Percentiles rank a stretch among this genome's conserved stretches.
phyloP scores from a whole-genome alignment of 2,329 filamentous ascomycete species.

The Phialocephala subalpina region DNA sequence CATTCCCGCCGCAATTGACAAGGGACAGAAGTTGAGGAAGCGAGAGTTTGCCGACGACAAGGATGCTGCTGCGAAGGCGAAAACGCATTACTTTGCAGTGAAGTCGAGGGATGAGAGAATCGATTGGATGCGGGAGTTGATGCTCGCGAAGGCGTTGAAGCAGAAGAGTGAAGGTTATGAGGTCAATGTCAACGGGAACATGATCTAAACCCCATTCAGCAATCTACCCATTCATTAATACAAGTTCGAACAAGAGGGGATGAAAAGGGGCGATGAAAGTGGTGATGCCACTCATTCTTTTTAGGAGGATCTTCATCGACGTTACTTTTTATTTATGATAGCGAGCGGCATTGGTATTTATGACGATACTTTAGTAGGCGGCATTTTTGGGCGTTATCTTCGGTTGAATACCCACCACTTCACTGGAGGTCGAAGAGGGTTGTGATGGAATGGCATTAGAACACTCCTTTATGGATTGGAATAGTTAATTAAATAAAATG shows the following conservation, averaged over 20 bases:
- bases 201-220: conserved; percentile 58
- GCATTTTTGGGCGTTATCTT: conserved; percentile 24
- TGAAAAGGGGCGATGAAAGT: conserved; percentile 8
- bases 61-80: conserved; percentile 69
- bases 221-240: conserved; percentile 3
- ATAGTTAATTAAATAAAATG: conserved; percentile 17
- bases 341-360: conserved; percentile 14
- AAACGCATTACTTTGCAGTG: conserved; percentile 95
- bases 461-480: conserved; percentile 22
- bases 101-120: conserved; percentile 88
- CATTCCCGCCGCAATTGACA: conserved; percentile 63
- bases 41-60: conserved; percentile 47
- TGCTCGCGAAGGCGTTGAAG: conserved; percentile 87
- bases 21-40: conserved; percentile 56
- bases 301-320: conserved; percentile 5
- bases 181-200: conserved; percentile 82
- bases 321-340: conserved; percentile 4
- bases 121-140: conserved; percentile 95
- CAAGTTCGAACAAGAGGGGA: conserved; percentile 2
- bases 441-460: conserved; percentile 19
- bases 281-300: conserved; percentile 16
- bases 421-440: conserved; percentile 16
- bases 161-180: conserved; percentile 86
- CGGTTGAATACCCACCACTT: background rate
- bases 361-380: conserved; percentile 17